Evolutionary conservation across 2,329 filamentous ascomycete genomes (phyloP).

Genomic region (Metarhizium anisopliae): DNA sequence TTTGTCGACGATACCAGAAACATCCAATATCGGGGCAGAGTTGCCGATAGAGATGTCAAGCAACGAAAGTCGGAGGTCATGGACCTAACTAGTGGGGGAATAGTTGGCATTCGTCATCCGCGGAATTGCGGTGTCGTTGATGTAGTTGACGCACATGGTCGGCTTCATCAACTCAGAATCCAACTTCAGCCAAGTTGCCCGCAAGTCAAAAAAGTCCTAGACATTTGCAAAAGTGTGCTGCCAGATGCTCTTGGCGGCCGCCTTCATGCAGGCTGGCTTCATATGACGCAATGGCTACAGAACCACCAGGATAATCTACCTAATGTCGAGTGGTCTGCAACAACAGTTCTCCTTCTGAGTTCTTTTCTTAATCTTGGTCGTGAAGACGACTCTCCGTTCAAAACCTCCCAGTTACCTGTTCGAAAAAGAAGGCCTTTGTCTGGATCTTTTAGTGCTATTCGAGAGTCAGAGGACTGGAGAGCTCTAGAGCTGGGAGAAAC

Average conservation of each 20-base stretch:
- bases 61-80: conserved; percentile 36
- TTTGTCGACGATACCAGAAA: conserved; percentile 50
- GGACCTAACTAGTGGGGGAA: conserved; percentile 36
- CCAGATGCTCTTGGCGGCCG: conserved; percentile 49
- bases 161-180: conserved; percentile 58
- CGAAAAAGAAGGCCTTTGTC: conserved; percentile 24
- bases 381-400: conserved; percentile 16
- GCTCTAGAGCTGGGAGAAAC: conserved; percentile 37
- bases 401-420: conserved; percentile 17
- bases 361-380: conserved; percentile 52
- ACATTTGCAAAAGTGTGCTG: conserved; percentile 55
- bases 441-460: conserved; percentile 25
- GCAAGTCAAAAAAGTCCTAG: conserved; percentile 52
- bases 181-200: conserved; percentile 55
- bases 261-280: conserved; percentile 63
- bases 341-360: conserved; percentile 54
- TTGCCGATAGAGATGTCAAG: conserved; percentile 41
- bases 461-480: conserved; percentile 36
- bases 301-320: conserved; percentile 34
- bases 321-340: conserved; percentile 60
- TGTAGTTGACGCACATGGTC: conserved; percentile 52
- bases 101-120: conserved; percentile 47
- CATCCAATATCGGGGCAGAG: conserved; percentile 46
- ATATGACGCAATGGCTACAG: conserved; percentile 60
- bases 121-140: conserved; percentile 55